A percentile compares a stretch with the other conserved stretches of the same genome.
phyloP scores from a whole-genome alignment of 805 yeast species.

The Clavispora vitiphila region DNA sequence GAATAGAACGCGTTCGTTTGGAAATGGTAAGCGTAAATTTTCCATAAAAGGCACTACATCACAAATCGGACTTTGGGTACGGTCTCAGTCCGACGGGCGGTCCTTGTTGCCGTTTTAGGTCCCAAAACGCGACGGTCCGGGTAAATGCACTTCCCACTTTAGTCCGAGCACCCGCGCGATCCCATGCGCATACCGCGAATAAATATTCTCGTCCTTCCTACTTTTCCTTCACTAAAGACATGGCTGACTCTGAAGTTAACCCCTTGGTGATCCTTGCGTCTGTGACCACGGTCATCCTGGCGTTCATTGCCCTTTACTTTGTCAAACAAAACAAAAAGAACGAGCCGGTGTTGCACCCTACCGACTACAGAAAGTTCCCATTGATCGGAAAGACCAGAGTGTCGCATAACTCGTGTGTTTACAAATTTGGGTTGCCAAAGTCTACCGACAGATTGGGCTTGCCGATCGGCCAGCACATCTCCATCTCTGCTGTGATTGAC shows the following conservation, averaged over 20 bases:
- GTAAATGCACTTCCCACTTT: background rate
- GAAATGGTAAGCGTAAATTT: too few relatives aligned
- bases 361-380: conserved; percentile 72
- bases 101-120: background rate
- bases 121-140: background rate
- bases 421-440: conserved; percentile 78
- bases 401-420: conserved; percentile 75
- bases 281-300: conserved; percentile 31
- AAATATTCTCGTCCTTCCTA: background rate
- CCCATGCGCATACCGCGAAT: background rate
- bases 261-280: conserved; percentile 38
- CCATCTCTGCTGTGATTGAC: conserved; percentile 67
- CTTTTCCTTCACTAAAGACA: conserved; percentile 1
- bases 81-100: background rate
- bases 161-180: background rate
- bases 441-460: conserved; percentile 73
- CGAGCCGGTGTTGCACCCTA: conserved; percentile 56
- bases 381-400: conserved; percentile 70
- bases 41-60: too few relatives aligned
- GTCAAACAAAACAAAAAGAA: conserved; percentile 31
- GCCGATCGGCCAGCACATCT: conserved; percentile 92
- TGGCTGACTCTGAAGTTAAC: conserved; percentile 32
- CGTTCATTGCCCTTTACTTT: conserved; percentile 30
- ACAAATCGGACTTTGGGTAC: background rate
- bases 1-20: too few relatives aligned